Base-by-base conservation (phyloP, 345 rosid species). In the Anacardium occidentale region DNA sequence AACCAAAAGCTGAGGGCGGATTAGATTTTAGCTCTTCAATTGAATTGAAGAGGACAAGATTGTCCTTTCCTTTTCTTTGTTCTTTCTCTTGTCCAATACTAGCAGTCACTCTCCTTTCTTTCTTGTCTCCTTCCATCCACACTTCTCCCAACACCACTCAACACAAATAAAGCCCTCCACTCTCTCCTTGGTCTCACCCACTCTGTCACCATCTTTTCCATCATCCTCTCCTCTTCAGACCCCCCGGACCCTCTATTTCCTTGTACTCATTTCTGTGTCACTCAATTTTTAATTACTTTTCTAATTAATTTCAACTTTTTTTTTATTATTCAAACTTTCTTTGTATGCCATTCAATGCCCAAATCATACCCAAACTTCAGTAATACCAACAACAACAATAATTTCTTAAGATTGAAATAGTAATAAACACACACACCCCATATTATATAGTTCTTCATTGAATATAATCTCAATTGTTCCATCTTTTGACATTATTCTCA, bases 1-100 rank as follows among this genome's bases (percentile, higher is more conserved):
- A n/a, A n/a, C 37, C 3, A n/a, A 34, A 34, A 34, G 37, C 4
- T 34, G 37, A 34, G 37, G 37, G 3, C 6, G 37, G 37, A 34
- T 34, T 34, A 34, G n/a, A n/a, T n/a, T 68, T 48, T 26, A 22
- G 74, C 69, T 70, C n/a, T 51, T 45, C 68, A 3, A 29, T 29
- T 3, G n/a, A 79, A 74, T 81, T 83, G 79, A 47, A 74, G 78
- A 83, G 84, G 89, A 87, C 89, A 81, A 80, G 75, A 80, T 79
- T 86, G 89, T 82, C 84, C 84, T 82, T 82, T 75, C 74, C 17
- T 11, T 58, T 68, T 50, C 53, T 80, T 84, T 78, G 81, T 79
- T 79, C 71, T 80, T 85, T 82, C 78, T 54, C 32, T 80, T 77
- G 83, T 74, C 84, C 75, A 59, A 52, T 67, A 48, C 72, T 70